phyloP scores from a whole-genome alignment of 192 early-diverging fungal genomes.

The Backusella psychrophila region DNA sequence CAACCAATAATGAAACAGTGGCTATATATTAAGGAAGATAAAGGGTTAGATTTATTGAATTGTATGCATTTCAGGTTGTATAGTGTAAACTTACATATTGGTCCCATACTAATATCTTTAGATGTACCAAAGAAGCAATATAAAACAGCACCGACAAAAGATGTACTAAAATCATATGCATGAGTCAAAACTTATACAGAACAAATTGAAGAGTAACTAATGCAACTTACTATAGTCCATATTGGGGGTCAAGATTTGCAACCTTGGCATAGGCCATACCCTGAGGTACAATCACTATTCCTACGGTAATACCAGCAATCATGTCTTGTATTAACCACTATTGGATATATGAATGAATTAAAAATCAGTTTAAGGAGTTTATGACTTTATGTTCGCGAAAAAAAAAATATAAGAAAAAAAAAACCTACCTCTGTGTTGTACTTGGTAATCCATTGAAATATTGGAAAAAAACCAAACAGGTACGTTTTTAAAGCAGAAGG shows the following conservation, averaged over 20 bases:
- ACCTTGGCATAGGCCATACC: constrained; percentile 71
- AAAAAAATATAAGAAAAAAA: not conserved
- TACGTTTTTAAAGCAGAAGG: not conserved
- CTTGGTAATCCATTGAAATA: constrained; percentile 29
- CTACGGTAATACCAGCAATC: constrained; percentile 72
- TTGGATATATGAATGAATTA: not conserved
- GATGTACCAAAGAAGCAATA: constrained; percentile 75
- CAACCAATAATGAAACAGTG: constrained; percentile 77
- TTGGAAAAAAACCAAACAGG: constrained; percentile 12
- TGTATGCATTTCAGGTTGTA: not conserved
- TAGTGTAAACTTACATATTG: constrained; percentile 5
- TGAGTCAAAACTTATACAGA: constrained; percentile 48
- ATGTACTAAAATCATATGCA: constrained; percentile 20
- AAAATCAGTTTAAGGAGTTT: not conserved
- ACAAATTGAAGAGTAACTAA: constrained; percentile 45
- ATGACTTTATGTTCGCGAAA: not conserved
- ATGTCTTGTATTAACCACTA: constrained; percentile 41
- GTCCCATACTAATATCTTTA: constrained; percentile 71
- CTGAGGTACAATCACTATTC: constrained; percentile 70
- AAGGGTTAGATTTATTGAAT: constrained; percentile 19
- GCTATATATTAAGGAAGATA: constrained; percentile 23
- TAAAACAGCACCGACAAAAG: constrained; percentile 66
- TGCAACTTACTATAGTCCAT: not conserved
- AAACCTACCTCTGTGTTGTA: constrained; percentile 28
- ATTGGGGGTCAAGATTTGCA: constrained; percentile 48